Percentiles rank a stretch among this genome's conserved stretches.
Conservation (phyloP, 495 filamentous ascomycete species). For the Penicillium salamii region DNA sequence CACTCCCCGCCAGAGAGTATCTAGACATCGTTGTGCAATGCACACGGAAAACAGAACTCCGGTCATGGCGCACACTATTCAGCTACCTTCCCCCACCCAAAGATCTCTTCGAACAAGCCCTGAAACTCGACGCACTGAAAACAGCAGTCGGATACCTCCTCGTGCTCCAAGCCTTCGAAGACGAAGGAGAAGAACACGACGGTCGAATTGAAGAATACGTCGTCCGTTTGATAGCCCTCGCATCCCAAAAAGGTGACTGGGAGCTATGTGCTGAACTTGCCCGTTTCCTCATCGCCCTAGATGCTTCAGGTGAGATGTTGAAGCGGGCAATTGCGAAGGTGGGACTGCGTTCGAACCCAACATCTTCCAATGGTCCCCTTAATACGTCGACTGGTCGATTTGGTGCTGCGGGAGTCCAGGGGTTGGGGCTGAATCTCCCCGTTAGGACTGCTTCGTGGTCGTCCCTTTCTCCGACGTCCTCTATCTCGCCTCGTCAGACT, state of each 20-base stretch:
- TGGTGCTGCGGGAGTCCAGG: conserved; percentile 33
- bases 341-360: conserved; percentile 31
- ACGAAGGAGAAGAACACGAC: conserved; percentile 66
- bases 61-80: conserved; percentile 93
- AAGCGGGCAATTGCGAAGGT: conserved; percentile 74
- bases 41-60: conserved; percentile 93
- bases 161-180: conserved; percentile 92
- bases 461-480: conserved; percentile 32
- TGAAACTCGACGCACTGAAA: conserved; percentile 81
- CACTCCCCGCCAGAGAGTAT: conserved; percentile 70
- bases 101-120: conserved; percentile 86
- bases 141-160: conserved; percentile 95
- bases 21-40: conserved; percentile 96
- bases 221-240: conserved; percentile 75
- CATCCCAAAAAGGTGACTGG: conserved; percentile 86
- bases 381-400: conserved; percentile 20
- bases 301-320: conserved; percentile 79
- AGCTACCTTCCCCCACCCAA: conserved; percentile 83
- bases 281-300: conserved; percentile 87
- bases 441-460: conserved; percentile 38
- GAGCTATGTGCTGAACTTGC: conserved; percentile 94
- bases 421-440: conserved; percentile 37
- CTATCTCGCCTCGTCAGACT: conserved; percentile 25
- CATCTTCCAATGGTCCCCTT: conserved; percentile 20
- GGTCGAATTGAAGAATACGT: conserved; percentile 62